Conservation (phyloP, 805 yeast genomes). For the Schizosaccharomyces cryophilus region DNA sequence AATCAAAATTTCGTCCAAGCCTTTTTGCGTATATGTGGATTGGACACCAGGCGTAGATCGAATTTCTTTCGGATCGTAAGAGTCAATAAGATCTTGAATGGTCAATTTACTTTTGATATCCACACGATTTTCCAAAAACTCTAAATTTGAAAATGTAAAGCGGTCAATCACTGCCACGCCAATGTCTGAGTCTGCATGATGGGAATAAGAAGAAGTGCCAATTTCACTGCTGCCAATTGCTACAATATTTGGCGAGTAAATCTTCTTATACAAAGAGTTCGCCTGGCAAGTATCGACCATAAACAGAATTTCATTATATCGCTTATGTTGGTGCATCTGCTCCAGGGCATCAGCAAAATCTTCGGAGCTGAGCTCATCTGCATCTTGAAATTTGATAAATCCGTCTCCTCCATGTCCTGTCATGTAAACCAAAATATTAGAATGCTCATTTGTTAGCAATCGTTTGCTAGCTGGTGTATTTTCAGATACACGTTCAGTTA, state of each 20-base stretch:
- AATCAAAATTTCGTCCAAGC: constrained; percentile 40
- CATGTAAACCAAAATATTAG: constrained; percentile 79
- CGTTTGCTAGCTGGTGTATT: constrained; percentile 74
- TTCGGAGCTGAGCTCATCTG: constrained; percentile 85
- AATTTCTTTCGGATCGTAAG: constrained; percentile 60
- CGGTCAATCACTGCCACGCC: constrained; percentile 97
- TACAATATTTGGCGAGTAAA: constrained; percentile 75
- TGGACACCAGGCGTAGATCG: constrained; percentile 89
- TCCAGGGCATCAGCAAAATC: constrained; percentile 94
- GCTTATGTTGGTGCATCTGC: constrained; percentile 85
- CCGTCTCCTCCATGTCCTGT: constrained; percentile 99
- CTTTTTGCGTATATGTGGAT: constrained; percentile 48
- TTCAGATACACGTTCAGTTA: constrained; percentile 91
- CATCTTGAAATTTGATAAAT: constrained; percentile 90
- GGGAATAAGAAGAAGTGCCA: constrained; percentile 82
- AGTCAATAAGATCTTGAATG: constrained; percentile 60
- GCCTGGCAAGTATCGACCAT: constrained; percentile 99
- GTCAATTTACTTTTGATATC: constrained; percentile 53
- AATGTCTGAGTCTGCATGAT: constrained; percentile 80
- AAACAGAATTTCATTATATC: constrained; percentile 85
- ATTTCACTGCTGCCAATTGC: constrained; percentile 78
- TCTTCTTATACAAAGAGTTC: constrained; percentile 81
- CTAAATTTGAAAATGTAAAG: constrained; percentile 77
- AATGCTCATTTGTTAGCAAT: constrained; percentile 72
- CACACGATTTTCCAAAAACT: constrained; percentile 50